Conservation (phyloP, 2,329 filamentous ascomycete species). For the Cryphonectria carpinicola region DNA sequence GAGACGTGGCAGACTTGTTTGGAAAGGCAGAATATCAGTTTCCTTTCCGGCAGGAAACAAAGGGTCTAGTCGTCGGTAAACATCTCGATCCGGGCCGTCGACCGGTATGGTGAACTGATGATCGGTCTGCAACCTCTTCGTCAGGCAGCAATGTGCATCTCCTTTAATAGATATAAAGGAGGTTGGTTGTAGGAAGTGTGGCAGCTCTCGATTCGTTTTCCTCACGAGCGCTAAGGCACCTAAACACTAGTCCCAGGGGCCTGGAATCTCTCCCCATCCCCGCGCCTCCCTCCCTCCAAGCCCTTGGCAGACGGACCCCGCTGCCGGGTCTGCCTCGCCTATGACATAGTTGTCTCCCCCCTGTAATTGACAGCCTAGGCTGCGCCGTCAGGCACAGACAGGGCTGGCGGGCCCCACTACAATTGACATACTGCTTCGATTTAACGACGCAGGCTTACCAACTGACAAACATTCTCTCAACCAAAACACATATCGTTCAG, state of each 20-base stretch:
- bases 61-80: neutral
- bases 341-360: conserved; percentile 6
- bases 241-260: conserved; percentile 4
- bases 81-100: conserved; percentile 2
- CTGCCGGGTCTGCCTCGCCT: conserved; percentile 7
- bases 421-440: conserved; percentile 8
- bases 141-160: neutral
- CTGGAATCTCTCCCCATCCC: neutral
- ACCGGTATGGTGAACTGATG: neutral
- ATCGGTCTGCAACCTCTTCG: neutral
- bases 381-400: neutral
- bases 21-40: neutral
- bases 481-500: neutral
- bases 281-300: neutral
- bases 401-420: conserved; percentile 5
- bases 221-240: neutral
- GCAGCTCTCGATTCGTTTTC: conserved; percentile 7
- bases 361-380: neutral
- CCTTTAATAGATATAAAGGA: neutral
- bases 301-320: neutral
- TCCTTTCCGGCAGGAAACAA: neutral
- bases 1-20: conserved; percentile 4
- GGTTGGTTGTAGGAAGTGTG: neutral
- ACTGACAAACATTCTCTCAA: conserved; percentile 10
- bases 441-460: neutral